Evolutionary conservation across 495 filamentous ascomycete genomes (phyloP).

Genomic region (Viridothelium virens): DNA sequence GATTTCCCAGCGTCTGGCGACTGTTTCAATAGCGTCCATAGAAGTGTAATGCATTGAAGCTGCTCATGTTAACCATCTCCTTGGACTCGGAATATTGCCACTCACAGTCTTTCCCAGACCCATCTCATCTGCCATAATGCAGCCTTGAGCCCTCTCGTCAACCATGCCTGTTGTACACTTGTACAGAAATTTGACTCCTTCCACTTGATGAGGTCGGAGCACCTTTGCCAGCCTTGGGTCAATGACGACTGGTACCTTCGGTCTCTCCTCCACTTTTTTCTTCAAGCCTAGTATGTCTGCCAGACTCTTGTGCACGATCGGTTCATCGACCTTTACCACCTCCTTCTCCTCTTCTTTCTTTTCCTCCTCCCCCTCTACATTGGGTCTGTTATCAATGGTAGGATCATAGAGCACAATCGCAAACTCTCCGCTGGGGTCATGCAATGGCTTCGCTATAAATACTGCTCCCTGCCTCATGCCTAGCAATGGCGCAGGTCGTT

Average conservation of each 20-base stretch:
- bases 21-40: conserved; percentile 97
- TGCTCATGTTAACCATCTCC: conserved; percentile 18
- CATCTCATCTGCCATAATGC: conserved; percentile 99
- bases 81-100: conserved; percentile 33
- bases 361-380: conserved; percentile 42
- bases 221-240: conserved; percentile 88
- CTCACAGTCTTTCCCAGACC: conserved; percentile 87
- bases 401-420: conserved; percentile 95
- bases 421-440: conserved; percentile 93
- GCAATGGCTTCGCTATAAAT: conserved; percentile 83
- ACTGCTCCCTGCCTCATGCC: conserved; percentile 75
- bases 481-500: conserved; percentile 73
- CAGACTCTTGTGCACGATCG: conserved; percentile 83
- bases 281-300: conserved; percentile 93
- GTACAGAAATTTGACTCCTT: conserved; percentile 98
- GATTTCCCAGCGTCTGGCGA: conserved; percentile 87
- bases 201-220: conserved; percentile 91
- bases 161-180: conserved; percentile 86
- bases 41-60: conserved; percentile 69
- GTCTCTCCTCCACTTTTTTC: conserved; percentile 72
- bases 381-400: conserved; percentile 72
- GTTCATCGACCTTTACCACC: conserved; percentile 60
- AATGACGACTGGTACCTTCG: conserved; percentile 93
- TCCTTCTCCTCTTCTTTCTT: conserved; percentile 45
- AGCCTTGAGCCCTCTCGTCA: conserved; percentile 88